Conservation (phyloP, 441 rosid species). For the Brassica hybrid region DNA sequence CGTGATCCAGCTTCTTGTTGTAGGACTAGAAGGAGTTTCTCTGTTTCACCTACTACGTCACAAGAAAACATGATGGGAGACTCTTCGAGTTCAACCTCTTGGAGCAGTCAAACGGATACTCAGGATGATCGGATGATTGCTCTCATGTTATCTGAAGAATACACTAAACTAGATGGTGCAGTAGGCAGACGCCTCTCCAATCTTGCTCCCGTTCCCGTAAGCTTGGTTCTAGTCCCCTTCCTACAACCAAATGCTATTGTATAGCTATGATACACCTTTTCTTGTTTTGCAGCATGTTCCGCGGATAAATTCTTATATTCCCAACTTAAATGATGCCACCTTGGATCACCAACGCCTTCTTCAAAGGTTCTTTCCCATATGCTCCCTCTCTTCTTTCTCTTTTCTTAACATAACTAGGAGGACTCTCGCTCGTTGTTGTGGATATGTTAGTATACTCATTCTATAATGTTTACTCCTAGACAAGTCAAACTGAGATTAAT, state of each 20-base stretch:
- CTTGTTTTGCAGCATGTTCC: conserved; percentile 87
- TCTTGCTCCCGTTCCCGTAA: conserved; percentile 81
- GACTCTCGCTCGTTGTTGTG: conserved; percentile 11
- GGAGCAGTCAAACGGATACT: conserved; percentile 71
- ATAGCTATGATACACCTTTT: conserved; percentile 3
- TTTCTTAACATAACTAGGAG: conserved; percentile 1
- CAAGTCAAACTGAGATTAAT: conserved; percentile 9
- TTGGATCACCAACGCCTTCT: conserved; percentile 91
- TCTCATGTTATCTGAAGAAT: conserved; percentile 76
- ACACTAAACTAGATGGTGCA: conserved; percentile 70
- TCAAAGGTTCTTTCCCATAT: conserved; percentile 58
- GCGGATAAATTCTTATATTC: conserved; percentile 78
- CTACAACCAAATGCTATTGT: not conserved
- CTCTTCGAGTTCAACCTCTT: too few species aligned
- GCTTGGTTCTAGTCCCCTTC: conserved; percentile 22
- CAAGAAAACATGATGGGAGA: too few species aligned
- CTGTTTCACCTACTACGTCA: not conserved
- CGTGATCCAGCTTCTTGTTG: not conserved
- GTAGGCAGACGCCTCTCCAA: conserved; percentile 81
- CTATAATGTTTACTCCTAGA: not conserved
- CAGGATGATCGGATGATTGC: conserved; percentile 96
- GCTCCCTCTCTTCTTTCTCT: conserved; percentile 16
- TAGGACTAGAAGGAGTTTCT: not conserved
- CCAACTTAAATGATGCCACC: conserved; percentile 75
- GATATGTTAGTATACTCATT: conserved; percentile 19